A percentile compares a stretch with the other conserved stretches of the same genome.
Conservation (phyloP, 2,329 filamentous ascomycete genomes). For the Pseudogymnoascus sp. region DNA sequence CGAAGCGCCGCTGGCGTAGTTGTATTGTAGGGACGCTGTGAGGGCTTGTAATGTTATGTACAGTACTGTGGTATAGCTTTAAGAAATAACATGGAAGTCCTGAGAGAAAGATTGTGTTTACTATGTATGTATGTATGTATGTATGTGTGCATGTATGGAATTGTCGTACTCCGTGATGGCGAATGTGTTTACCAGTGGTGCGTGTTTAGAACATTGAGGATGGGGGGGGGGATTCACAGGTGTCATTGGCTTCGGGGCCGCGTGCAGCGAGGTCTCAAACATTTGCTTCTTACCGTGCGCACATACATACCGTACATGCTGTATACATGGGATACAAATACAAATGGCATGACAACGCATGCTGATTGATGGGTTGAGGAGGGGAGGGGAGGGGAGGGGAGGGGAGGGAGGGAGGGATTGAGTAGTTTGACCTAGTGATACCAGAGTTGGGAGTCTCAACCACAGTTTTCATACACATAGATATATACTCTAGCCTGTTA, state of each 20-base stretch:
- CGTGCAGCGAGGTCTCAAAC: constrained; percentile 4
- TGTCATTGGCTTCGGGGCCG: not conserved
- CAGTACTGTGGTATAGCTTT: not conserved
- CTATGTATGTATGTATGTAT: not conserved
- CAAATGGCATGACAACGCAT: constrained; percentile 4
- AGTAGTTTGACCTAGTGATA: not conserved
- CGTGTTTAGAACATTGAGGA: not conserved
- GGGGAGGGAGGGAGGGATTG: not conserved
- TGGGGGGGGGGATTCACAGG: not conserved
- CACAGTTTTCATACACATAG: not conserved
- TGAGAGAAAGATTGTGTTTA: not conserved
- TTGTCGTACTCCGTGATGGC: not conserved
- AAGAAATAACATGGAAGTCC: not conserved
- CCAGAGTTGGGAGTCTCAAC: not conserved
- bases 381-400: not conserved
- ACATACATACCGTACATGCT: not conserved
- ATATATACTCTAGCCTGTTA: not conserved
- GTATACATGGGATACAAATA: not conserved
- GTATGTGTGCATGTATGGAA: not conserved
- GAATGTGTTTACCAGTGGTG: not conserved
- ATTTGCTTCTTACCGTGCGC: not conserved
- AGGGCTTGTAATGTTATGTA: not conserved
- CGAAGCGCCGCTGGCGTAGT: not conserved
- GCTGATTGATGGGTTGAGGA: not conserved
- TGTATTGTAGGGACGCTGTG: not conserved